Percentiles rank a stretch among this genome's conserved stretches.
These are phyloP conservation scores for Trichoderma simmonsii DNA, from an alignment of 2,329 filamentous ascomycete genomes.

Conservation along the genomic window DNA sequence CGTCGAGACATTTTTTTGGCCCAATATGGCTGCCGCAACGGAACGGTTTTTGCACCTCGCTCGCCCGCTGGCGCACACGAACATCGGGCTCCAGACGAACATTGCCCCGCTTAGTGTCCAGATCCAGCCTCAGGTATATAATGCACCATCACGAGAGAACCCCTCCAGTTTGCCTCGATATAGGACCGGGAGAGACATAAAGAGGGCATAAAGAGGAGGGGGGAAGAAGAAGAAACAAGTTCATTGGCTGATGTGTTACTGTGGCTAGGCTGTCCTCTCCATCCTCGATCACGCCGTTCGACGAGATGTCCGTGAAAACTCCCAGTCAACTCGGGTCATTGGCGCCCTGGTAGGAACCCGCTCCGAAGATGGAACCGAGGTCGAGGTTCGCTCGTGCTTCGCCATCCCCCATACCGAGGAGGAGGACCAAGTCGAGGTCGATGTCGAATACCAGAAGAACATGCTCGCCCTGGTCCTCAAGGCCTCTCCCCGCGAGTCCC, in stretches of 20 bases:
- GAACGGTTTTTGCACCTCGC: slow-evolving; percentile 93
- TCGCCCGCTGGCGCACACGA: slow-evolving; percentile 81
- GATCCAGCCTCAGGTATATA: slow-evolving; percentile 86
- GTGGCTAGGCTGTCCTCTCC: slow-evolving; percentile 62
- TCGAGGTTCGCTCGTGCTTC: slow-evolving; percentile 94
- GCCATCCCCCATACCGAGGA: slow-evolving; percentile 98
- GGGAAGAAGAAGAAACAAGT: neutral
- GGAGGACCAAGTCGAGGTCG: slow-evolving; percentile 97
- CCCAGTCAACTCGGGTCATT: slow-evolving; percentile 92
- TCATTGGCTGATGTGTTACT: slow-evolving; percentile 13
- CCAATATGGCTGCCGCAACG: slow-evolving; percentile 74
- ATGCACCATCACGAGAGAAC: slow-evolving; percentile 21
- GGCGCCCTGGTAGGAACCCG: slow-evolving; percentile 90
- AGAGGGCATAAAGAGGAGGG: neutral
- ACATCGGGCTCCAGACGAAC: slow-evolving; percentile 74
- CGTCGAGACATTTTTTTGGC: slow-evolving; percentile 30
- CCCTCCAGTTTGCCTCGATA: slow-evolving; percentile 1
- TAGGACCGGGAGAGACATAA: neutral
- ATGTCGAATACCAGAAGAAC: slow-evolving; percentile 99
- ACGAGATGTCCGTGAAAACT: slow-evolving; percentile 64
- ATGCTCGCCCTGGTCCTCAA: slow-evolving; percentile 95
- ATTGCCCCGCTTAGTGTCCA: slow-evolving; percentile 90
- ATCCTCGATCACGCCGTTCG: slow-evolving; percentile 93
- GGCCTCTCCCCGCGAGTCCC: slow-evolving; percentile 86
- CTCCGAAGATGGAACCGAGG: slow-evolving; percentile 94